Percentiles rank a stretch among this genome's conserved stretches.
Evolutionary conservation across 163 green algal species (phyloP).

Genomic region (Trebouxia gelatinosa): DNA sequence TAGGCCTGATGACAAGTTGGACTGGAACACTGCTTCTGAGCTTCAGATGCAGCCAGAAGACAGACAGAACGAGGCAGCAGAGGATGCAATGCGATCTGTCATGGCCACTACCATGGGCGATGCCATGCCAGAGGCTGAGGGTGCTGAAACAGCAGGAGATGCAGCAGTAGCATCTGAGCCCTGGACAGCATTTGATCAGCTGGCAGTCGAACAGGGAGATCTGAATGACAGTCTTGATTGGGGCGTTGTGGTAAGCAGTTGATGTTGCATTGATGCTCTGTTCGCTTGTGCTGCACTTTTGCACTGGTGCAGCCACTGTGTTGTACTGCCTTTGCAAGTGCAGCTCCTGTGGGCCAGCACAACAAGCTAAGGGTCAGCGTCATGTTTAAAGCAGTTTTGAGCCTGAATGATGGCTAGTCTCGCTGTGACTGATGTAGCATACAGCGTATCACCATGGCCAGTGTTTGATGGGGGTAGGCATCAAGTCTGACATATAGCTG

Average conservation of each 20-base stretch:
- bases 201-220: not conserved
- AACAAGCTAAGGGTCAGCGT: too few relatives aligned
- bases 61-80: too few relatives aligned
- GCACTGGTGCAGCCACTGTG: not conserved
- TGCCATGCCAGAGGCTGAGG: too few relatives aligned
- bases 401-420: not conserved
- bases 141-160: too few relatives aligned
- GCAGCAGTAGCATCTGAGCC: too few relatives aligned
- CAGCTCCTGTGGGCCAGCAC: not conserved
- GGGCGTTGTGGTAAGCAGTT: constrained; percentile 9
- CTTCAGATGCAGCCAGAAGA: too few relatives aligned
- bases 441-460: not conserved
- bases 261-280: not conserved
- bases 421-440: not conserved
- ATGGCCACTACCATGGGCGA: too few relatives aligned
- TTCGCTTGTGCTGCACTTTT: not conserved
- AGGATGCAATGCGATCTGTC: too few relatives aligned
- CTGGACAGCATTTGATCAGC: constrained; percentile 12
- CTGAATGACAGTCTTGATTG: not conserved
- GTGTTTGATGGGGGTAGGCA: not conserved
- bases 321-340: not conserved
- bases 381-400: not conserved
- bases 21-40: too few relatives aligned
- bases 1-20: too few relatives aligned
- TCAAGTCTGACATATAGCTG: not conserved